Evolutionary conservation across 768 basidiomycete species (phyloP).

Genomic region (Tulasnella sp.): DNA sequence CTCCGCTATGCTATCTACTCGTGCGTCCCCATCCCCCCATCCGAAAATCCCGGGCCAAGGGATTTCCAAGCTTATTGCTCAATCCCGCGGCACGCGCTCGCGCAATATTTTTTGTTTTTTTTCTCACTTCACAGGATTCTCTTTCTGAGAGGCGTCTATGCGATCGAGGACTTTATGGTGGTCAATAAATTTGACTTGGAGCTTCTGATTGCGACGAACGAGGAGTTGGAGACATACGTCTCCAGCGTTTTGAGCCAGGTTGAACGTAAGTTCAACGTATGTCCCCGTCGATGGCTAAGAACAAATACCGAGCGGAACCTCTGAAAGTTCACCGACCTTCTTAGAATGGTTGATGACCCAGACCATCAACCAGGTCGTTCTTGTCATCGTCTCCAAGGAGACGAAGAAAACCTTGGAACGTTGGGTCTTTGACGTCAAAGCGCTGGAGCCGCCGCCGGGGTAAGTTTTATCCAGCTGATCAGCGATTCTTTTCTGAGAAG

Average conservation of each 20-base stretch:
- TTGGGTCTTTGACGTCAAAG: slow-evolving; percentile 33
- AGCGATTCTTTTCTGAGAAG: slow-evolving; percentile 9
- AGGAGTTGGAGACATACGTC: slow-evolving; percentile 33
- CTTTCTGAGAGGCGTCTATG: slow-evolving; percentile 33
- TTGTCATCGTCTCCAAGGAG: slow-evolving; percentile 32
- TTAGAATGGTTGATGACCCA: slow-evolving; percentile 29
- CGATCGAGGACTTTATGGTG: slow-evolving; percentile 33
- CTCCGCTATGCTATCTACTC: slow-evolving; percentile 34
- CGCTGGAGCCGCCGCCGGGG: slow-evolving; percentile 7
- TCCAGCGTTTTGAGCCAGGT: slow-evolving; percentile 30
- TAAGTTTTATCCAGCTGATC: slow-evolving; percentile 23
- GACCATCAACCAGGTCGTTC: slow-evolving; percentile 29
- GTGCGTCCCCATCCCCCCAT: slow-evolving; percentile 12
- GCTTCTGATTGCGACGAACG: slow-evolving; percentile 32
- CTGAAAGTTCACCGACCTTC: slow-evolving; percentile 10
- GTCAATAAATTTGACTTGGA: slow-evolving; percentile 33
- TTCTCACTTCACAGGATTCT: slow-evolving; percentile 21
- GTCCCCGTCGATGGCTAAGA: background rate
- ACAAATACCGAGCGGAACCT: background rate
- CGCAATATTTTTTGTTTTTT: background rate
- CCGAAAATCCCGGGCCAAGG: background rate
- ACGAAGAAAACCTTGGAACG: slow-evolving; percentile 30
- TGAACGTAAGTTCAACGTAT: slow-evolving; percentile 26
- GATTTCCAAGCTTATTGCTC: slow-evolving; percentile 1
- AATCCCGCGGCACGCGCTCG: background rate